These are phyloP conservation scores for Ostreobium quekettii DNA, from an alignment of 139 green algal species.

Conservation along the genomic window DNA sequence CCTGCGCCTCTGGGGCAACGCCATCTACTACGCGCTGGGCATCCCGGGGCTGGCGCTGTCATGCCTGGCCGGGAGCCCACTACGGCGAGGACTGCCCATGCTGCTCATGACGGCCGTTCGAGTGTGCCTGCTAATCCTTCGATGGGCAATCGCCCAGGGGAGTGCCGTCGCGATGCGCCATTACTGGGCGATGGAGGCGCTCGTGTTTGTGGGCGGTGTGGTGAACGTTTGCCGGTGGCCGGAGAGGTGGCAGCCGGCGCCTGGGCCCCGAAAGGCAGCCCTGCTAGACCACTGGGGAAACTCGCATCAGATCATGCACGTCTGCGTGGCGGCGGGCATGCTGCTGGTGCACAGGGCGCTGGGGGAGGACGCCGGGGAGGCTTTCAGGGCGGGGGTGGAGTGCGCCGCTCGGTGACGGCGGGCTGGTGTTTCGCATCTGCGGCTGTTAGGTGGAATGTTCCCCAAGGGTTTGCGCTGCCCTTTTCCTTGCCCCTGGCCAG, in stretches of 20 bases:
- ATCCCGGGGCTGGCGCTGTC: background rate
- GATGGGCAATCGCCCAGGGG: background rate
- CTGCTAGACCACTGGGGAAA: slow-evolving; percentile 40
- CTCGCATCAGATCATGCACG: slow-evolving; percentile 44
- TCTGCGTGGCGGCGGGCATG: slow-evolving; percentile 34
- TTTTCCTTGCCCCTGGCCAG: no score
- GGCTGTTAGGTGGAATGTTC: no score
- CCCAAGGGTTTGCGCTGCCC: no score
- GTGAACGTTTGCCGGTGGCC: slow-evolving; percentile 34
- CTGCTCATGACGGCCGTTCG: background rate
- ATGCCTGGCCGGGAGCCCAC: background rate
- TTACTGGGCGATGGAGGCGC: slow-evolving; percentile 17
- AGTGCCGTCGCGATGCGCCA: slow-evolving; percentile 12
- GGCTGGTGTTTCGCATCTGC: no score
- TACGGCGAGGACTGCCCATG: slow-evolving; percentile 9
- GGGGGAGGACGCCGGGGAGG: no score
- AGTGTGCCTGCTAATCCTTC: background rate
- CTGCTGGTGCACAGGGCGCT: slow-evolving; percentile 27
- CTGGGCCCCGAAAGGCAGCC: background rate
- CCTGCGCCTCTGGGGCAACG: slow-evolving; percentile 21
- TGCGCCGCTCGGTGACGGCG: no score
- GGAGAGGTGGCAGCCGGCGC: slow-evolving; percentile 30
- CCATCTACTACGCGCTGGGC: slow-evolving; percentile 6
- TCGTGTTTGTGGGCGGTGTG: slow-evolving; percentile 25
- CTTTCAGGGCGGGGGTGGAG: no score